These are phyloP conservation scores for Ascomycota sp. DNA, from an alignment of 2,329 filamentous ascomycete species.

Conservation along the genomic window DNA sequence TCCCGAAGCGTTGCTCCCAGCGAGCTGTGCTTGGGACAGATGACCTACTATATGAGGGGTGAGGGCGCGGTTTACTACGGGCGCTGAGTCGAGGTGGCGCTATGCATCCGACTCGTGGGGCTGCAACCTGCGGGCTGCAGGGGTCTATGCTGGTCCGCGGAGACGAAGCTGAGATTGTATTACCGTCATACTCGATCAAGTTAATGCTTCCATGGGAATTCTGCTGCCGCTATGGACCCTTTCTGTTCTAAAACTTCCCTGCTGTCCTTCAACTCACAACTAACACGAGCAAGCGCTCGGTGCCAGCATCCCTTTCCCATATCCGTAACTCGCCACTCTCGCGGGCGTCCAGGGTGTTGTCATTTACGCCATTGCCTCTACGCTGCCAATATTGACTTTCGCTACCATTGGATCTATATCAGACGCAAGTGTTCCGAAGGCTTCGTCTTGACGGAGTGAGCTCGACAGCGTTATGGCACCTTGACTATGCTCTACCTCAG, in stretches of 20 bases:
- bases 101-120: slow-evolving; percentile 29
- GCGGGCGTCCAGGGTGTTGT: slow-evolving; percentile 60
- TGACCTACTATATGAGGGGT: slow-evolving; percentile 6
- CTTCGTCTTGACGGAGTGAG: slow-evolving; percentile 74
- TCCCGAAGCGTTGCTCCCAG: too few relatives aligned
- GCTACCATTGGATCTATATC: slow-evolving; percentile 58
- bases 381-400: slow-evolving; percentile 55
- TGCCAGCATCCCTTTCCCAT: slow-evolving; percentile 66
- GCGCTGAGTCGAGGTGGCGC: slow-evolving; percentile 42
- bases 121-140: too few relatives aligned
- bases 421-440: slow-evolving; percentile 62
- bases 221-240: slow-evolving; percentile 68
- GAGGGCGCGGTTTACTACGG: slow-evolving; percentile 62
- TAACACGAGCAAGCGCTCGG: slow-evolving; percentile 48
- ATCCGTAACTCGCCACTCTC: slow-evolving; percentile 62
- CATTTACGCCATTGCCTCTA: slow-evolving; percentile 53
- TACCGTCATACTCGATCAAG: slow-evolving; percentile 96
- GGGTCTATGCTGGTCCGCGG: slow-evolving; percentile 21
- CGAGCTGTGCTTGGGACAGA: too few relatives aligned
- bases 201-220: slow-evolving; percentile 98
- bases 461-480: slow-evolving; percentile 54
- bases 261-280: slow-evolving; percentile 10
- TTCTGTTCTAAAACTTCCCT: too few relatives aligned
- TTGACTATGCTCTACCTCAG: slow-evolving; percentile 54
- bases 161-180: slow-evolving; percentile 79